These are phyloP conservation scores for Haplosporangium sp. DNA, from an alignment of 371 early-diverging fungal genomes.

Conservation along the genomic window DNA sequence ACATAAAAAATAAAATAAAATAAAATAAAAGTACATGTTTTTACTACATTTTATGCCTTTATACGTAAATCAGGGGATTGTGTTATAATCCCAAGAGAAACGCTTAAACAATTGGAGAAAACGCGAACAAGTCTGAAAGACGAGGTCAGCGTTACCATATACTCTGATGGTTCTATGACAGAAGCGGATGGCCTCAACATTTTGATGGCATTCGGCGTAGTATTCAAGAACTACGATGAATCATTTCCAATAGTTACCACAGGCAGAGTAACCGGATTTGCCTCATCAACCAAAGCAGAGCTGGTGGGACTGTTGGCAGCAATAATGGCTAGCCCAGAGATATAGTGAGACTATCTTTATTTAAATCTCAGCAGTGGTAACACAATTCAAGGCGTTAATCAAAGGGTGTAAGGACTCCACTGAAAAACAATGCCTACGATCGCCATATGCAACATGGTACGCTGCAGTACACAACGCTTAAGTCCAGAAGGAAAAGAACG, in stretches of 20 bases:
- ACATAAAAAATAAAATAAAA: too few species aligned
- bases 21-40: too few species aligned
- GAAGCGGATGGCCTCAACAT: not conserved
- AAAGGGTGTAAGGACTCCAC: not conserved
- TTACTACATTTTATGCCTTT: too few species aligned
- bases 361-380: constrained; percentile 8
- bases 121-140: too few species aligned
- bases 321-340: constrained; percentile 12
- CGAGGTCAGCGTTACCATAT: not conserved
- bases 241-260: not conserved
- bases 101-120: too few species aligned
- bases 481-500: constrained; percentile 3
- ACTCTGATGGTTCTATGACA: constrained; percentile 1
- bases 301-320: constrained; percentile 9
- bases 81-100: too few species aligned
- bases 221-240: not conserved
- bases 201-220: constrained; percentile 1
- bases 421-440: not conserved
- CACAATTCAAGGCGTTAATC: constrained; percentile 2
- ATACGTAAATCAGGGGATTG: too few species aligned
- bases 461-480: constrained; percentile 4
- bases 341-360: not conserved
- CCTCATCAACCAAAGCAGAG: constrained; percentile 24
- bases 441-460: constrained; percentile 14
- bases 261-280: constrained; percentile 2